phyloP scores from a whole-genome alignment of 129 eudicot genomes.

The Ambrosia artemisiifolia region DNA sequence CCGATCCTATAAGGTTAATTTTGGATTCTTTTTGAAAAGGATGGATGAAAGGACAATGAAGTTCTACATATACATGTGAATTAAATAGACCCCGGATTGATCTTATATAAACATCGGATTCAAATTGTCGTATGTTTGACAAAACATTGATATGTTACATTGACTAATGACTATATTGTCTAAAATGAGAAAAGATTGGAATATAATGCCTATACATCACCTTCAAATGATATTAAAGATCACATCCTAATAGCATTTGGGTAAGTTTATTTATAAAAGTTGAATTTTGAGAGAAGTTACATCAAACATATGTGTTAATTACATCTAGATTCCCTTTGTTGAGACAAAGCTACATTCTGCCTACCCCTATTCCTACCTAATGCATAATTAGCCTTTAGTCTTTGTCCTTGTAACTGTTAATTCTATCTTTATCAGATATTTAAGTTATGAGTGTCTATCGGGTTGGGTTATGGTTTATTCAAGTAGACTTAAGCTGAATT shows the following conservation, averaged over 20 bases:
- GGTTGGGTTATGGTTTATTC: too few species aligned
- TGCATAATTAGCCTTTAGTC: slow-evolving; percentile 2
- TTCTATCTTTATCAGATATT: neutral
- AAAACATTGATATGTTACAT: neutral
- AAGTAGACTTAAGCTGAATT: too few species aligned
- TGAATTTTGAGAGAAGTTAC: slow-evolving; percentile 20
- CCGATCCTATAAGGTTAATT: neutral
- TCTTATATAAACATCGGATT: neutral
- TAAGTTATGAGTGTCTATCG: neutral
- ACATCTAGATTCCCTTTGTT: slow-evolving; percentile 33
- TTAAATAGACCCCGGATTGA: too few species aligned
- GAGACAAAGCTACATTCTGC: slow-evolving; percentile 13
- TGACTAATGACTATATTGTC: neutral
- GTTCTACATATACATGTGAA: neutral
- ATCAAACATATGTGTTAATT: slow-evolving; percentile 14
- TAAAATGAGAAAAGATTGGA: neutral
- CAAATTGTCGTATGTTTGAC: neutral
- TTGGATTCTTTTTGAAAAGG: neutral
- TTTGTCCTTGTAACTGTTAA: neutral
- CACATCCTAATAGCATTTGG: neutral
- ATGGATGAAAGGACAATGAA: neutral
- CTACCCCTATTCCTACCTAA: slow-evolving; percentile 15
- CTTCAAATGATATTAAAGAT: neutral
- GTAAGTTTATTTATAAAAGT: slow-evolving; percentile 10
- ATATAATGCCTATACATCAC: neutral